Conservation (phyloP, 805 yeast genomes). For the Metschnikowia arizonensis region DNA sequence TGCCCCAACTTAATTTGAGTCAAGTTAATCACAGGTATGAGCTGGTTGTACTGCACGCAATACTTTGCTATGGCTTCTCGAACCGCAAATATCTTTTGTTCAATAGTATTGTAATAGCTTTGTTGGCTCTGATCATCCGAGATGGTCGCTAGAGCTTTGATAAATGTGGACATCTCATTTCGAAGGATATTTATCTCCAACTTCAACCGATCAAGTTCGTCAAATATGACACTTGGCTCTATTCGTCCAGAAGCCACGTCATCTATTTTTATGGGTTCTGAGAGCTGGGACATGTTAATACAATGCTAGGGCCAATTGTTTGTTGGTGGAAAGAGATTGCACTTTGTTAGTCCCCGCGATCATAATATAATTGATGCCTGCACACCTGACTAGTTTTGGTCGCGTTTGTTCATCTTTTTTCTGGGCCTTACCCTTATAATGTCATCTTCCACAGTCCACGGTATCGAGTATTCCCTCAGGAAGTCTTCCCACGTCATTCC, state of each 20-base stretch:
- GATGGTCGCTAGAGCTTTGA: constrained; percentile 36
- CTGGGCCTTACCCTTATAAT: constrained; percentile 22
- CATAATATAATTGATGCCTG: constrained; percentile 1
- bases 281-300: constrained; percentile 7
- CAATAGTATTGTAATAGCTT: constrained; percentile 36
- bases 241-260: constrained; percentile 42
- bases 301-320: neutral
- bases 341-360: no score
- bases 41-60: constrained; percentile 40
- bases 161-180: constrained; percentile 38
- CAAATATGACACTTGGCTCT: constrained; percentile 40
- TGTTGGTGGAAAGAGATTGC: neutral
- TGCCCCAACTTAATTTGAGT: constrained; percentile 49
- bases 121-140: constrained; percentile 30
- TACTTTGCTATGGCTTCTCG: constrained; percentile 41
- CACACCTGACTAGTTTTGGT: no score
- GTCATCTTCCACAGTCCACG: constrained; percentile 32
- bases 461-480: constrained; percentile 16
- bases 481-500: constrained; percentile 22
- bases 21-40: constrained; percentile 48
- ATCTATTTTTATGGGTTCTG: constrained; percentile 29
- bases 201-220: constrained; percentile 39
- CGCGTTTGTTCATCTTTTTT: no score
- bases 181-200: constrained; percentile 40
- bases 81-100: constrained; percentile 34